A percentile compares a stretch with the other conserved stretches of the same genome.
Conservation (phyloP, 2,329 filamentous ascomycete genomes). For the Ophiostoma angusticollis region DNA sequence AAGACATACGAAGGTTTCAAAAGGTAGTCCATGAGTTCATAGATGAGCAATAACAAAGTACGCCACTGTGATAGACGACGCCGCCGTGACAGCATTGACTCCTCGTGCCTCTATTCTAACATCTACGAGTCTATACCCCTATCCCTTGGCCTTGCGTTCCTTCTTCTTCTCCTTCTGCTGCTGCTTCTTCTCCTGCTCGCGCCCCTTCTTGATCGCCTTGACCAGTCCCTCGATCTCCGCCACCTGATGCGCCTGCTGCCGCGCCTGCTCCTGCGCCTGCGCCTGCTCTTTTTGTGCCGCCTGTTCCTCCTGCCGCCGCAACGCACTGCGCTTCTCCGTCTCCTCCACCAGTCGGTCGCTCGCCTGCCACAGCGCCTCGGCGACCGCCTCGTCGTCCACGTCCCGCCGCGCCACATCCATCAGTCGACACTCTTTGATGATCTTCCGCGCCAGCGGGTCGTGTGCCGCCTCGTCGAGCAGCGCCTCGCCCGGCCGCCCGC, state of each 20-base stretch:
- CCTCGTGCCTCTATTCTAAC: too few species aligned
- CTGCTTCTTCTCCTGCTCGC: slow-evolving; percentile 20
- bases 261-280: slow-evolving; percentile 20
- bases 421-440: slow-evolving; percentile 82
- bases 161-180: slow-evolving; percentile 13
- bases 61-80: too few species aligned
- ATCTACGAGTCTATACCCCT: too few species aligned
- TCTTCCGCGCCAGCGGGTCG: slow-evolving; percentile 23
- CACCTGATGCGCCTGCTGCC: slow-evolving; percentile 21
- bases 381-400: slow-evolving; percentile 62
- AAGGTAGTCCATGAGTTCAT: too few species aligned
- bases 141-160: slow-evolving; percentile 6
- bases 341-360: slow-evolving; percentile 74
- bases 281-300: slow-evolving; percentile 14
- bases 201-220: slow-evolving; percentile 31
- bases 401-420: slow-evolving; percentile 60
- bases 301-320: slow-evolving; percentile 30
- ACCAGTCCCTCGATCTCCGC: slow-evolving; percentile 28
- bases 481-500: slow-evolving; percentile 1
- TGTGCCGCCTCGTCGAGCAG: neutral
- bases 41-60: too few species aligned
- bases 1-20: too few species aligned
- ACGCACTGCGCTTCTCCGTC: slow-evolving; percentile 67
- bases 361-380: slow-evolving; percentile 79
- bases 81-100: neutral